Evolutionary conservation across 176 grass and related monocot species (phyloP).

Genomic region (Thalia dealbata): DNA sequence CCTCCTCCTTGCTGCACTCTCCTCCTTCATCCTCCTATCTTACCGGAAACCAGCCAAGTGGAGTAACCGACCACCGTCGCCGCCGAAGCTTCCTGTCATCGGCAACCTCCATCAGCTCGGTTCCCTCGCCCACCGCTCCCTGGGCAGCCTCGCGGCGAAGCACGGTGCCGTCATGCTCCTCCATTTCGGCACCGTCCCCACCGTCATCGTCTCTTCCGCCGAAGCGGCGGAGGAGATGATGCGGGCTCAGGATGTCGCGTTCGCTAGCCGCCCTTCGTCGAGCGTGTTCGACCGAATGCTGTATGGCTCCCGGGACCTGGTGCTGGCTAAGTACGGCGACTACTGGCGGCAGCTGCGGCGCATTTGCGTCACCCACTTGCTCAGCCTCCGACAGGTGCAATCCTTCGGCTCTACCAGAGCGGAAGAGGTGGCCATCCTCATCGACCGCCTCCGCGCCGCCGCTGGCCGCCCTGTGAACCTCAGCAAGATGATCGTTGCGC

Average conservation of each 20-base stretch:
- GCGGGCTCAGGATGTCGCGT: not conserved
- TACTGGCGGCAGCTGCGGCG: not conserved
- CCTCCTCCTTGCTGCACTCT: too few relatives aligned
- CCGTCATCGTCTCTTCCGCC: not conserved
- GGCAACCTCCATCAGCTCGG: constrained; percentile 11
- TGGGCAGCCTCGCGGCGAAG: not conserved
- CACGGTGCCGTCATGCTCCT: not conserved
- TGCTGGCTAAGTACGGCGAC: not conserved
- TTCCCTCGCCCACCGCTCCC: not conserved
- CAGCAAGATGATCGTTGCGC: not conserved
- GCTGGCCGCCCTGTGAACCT: not conserved
- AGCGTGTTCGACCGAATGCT: not conserved
- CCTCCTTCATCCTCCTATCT: not conserved
- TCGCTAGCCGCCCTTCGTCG: not conserved
- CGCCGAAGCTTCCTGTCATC: not conserved
- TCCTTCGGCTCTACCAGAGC: not conserved
- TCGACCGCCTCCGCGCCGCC: not conserved
- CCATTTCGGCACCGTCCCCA: not conserved
- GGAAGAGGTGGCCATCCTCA: constrained; percentile 7
- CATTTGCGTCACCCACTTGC: not conserved
- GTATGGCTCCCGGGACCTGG: not conserved
- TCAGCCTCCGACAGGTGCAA: not conserved
- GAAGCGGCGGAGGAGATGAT: not conserved
- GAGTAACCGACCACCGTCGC: not conserved
- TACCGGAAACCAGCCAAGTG: not conserved